A percentile compares a stretch with the other conserved stretches of the same genome.
These are phyloP conservation scores for Typha latifolia DNA, from an alignment of 176 grass and related monocot species.

Conservation along the genomic window DNA sequence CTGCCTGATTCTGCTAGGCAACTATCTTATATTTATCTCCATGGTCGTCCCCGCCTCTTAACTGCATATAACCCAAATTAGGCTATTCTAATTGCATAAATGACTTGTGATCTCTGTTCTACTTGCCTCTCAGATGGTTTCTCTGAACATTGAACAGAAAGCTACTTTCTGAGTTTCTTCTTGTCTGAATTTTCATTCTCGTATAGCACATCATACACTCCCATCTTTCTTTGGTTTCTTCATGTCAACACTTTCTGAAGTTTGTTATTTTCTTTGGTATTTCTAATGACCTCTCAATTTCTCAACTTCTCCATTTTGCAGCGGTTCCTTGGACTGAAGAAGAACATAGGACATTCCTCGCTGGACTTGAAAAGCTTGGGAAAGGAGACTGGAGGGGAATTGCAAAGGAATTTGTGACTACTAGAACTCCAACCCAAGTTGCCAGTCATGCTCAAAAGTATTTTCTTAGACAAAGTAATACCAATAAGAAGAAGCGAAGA, in stretches of 20 bases:
- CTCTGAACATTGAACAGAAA: too few relatives aligned
- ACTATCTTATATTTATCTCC: too few relatives aligned
- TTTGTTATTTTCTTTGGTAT: conserved; percentile 2
- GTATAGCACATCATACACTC: too few relatives aligned
- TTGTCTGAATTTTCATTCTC: too few relatives aligned
- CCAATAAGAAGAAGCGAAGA: conserved; percentile 58
- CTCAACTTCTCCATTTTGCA: conserved; percentile 17
- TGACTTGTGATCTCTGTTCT: too few relatives aligned
- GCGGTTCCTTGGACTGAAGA: conserved; percentile 72
- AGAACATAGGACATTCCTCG: conserved; percentile 66
- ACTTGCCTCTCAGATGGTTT: too few relatives aligned
- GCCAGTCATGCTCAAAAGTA: conserved; percentile 77
- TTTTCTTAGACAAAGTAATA: conserved; percentile 51
- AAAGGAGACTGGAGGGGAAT: conserved; percentile 73
- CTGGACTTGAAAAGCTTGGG: conserved; percentile 61
- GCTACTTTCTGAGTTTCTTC: too few relatives aligned
- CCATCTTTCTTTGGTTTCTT: conserved; percentile 4
- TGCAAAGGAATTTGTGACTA: conserved; percentile 51
- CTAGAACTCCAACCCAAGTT: conserved; percentile 63
- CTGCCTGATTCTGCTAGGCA: too few relatives aligned
- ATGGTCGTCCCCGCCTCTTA: too few relatives aligned
- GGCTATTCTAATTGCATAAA: too few relatives aligned
- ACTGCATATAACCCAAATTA: too few relatives aligned
- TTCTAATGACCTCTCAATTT: neutral
- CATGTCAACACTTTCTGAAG: neutral